A percentile compares a stretch with the other conserved stretches of the same genome.
phyloP scores from a whole-genome alignment of 2,329 filamentous ascomycete species.

The Aspergillus melleus region DNA sequence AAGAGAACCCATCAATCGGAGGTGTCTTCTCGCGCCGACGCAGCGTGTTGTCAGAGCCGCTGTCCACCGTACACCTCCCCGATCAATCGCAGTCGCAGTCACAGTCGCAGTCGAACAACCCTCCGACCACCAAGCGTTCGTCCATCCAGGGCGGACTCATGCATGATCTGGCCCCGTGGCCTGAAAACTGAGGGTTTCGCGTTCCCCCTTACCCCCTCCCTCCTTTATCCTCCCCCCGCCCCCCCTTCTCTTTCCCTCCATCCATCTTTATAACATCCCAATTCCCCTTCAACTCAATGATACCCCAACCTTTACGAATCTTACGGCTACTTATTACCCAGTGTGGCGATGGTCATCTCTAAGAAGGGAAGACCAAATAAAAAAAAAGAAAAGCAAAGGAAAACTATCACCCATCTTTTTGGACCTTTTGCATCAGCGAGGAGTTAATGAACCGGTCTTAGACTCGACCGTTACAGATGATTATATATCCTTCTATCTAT shows the following conservation, averaged over 20 bases:
- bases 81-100: not conserved
- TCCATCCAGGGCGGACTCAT: slow-evolving; percentile 14
- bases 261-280: too few species aligned
- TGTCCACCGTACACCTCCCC: slow-evolving; percentile 16
- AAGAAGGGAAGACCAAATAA: too few species aligned
- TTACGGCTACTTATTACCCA: not conserved
- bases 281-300: not conserved
- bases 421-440: not conserved
- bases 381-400: not conserved
- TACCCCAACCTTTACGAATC: not conserved
- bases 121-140: not conserved
- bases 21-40: slow-evolving; percentile 32
- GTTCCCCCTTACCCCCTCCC: too few species aligned
- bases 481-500: not conserved
- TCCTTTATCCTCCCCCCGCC: too few species aligned
- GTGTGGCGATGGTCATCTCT: not conserved
- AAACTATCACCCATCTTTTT: not conserved
- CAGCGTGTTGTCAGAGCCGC: slow-evolving; percentile 26
- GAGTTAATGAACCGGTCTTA: not conserved
- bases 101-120: not conserved
- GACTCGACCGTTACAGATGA: not conserved
- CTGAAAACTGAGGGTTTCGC: slow-evolving; percentile 9
- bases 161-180: slow-evolving; percentile 22
- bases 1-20: slow-evolving; percentile 30
- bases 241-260: not conserved